Evolutionary conservation across 2,329 filamentous ascomycete genomes (phyloP).

Genomic region (Fusarium phyllophilum): DNA sequence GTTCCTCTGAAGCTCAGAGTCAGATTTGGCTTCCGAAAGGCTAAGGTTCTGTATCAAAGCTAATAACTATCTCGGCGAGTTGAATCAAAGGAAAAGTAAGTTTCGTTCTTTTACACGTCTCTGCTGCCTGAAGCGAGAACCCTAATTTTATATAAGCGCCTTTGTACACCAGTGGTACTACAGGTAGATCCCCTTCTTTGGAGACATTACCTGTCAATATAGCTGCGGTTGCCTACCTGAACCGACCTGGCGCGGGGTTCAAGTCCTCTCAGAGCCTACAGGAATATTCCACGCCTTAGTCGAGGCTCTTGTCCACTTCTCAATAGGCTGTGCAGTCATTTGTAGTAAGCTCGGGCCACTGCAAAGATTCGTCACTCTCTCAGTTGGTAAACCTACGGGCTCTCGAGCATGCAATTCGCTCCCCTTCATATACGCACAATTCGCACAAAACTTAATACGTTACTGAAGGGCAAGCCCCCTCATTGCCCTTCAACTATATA

Average conservation of each 20-base stretch:
- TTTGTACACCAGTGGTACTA: no score
- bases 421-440: neutral
- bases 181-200: no score
- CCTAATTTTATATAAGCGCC: no score
- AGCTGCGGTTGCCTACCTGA: neutral
- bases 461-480: neutral
- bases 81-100: neutral
- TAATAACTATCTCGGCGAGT: neutral
- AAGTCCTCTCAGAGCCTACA: neutral
- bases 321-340: no score
- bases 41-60: no score
- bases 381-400: fast-evolving
- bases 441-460: neutral
- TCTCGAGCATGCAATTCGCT: no score
- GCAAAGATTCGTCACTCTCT: no score
- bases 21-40: no score
- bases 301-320: no score
- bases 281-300: neutral
- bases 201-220: neutral
- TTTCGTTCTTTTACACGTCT: neutral
- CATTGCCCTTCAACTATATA: neutral
- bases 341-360: neutral
- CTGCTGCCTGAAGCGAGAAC: neutral
- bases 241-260: fast-evolving
- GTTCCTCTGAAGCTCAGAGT: neutral